These are phyloP conservation scores for Leccinum fallax DNA, from an alignment of 1,284 basidiomycete species.

Conservation along the genomic window DNA sequence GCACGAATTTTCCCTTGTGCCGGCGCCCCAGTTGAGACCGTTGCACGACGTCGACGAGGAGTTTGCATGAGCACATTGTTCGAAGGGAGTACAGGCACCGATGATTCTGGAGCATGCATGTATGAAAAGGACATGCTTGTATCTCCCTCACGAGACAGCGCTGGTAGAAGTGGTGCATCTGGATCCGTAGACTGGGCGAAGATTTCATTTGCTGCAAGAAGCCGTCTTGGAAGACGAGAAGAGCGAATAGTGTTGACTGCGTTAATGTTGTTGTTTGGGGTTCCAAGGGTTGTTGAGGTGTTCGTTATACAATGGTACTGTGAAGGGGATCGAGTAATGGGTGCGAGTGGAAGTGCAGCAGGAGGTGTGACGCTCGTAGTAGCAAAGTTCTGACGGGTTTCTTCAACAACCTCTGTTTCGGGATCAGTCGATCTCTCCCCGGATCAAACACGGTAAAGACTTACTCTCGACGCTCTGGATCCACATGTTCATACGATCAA, in stretches of 20 bases:
- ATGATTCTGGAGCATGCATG: constrained; percentile 22
- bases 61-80: constrained; percentile 41
- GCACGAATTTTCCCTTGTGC: constrained; percentile 33
- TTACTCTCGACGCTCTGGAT: constrained; percentile 77
- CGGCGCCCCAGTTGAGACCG: constrained; percentile 64
- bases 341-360: constrained; percentile 58
- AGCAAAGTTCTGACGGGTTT: constrained; percentile 70
- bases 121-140: constrained; percentile 23
- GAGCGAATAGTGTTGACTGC: constrained; percentile 41
- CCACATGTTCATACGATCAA: constrained; percentile 75
- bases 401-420: constrained; percentile 69
- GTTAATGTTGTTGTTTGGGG: constrained; percentile 5
- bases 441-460: constrained; percentile 32
- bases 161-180: constrained; percentile 36
- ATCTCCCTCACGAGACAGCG: constrained; percentile 28
- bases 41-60: constrained; percentile 63
- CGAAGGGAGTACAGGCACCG: constrained; percentile 22
- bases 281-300: not conserved
- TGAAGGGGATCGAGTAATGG: constrained; percentile 53
- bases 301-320: constrained; percentile 31
- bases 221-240: constrained; percentile 57
- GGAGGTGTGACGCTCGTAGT: constrained; percentile 47
- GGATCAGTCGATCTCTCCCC: constrained; percentile 4
- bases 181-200: constrained; percentile 51
- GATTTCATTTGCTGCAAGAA: constrained; percentile 70